phyloP scores from a whole-genome alignment of 2,329 filamentous ascomycete species.

The Fusarium piperis region DNA sequence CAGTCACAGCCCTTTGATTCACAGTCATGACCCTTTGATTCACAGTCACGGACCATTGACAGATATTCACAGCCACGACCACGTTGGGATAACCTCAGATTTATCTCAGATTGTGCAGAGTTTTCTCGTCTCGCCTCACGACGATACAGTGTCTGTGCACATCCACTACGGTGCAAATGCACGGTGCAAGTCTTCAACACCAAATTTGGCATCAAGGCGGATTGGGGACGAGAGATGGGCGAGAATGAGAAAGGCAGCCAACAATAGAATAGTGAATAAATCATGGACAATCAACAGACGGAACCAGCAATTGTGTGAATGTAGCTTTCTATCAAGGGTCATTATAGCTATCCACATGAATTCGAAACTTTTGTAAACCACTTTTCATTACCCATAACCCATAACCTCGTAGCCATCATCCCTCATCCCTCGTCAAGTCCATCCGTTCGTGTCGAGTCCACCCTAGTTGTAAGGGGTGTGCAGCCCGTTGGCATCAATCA shows the following conservation, averaged over 20 bases:
- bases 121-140: background rate
- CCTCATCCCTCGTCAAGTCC: background rate
- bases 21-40: no score
- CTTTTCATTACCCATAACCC: background rate
- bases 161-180: background rate
- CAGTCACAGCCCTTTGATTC: no score
- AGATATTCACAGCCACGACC: background rate
- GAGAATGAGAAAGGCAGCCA: no score
- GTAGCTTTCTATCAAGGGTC: background rate
- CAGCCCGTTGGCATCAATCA: slow-evolving; percentile 25
- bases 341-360: background rate
- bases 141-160: background rate
- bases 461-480: slow-evolving; percentile 6
- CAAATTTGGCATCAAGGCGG: background rate
- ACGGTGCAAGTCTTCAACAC: background rate
- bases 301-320: background rate
- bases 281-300: background rate
- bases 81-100: background rate
- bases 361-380: background rate
- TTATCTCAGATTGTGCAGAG: background rate
- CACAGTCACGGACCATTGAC: no score
- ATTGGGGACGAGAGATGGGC: background rate
- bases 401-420: background rate
- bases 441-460: background rate
- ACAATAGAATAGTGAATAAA: background rate